Evolutionary conservation across 139 green algal genomes (phyloP), one percentile per base, ranked within the genome.

Genomic region (Diplosphaera chodatii): DNA sequence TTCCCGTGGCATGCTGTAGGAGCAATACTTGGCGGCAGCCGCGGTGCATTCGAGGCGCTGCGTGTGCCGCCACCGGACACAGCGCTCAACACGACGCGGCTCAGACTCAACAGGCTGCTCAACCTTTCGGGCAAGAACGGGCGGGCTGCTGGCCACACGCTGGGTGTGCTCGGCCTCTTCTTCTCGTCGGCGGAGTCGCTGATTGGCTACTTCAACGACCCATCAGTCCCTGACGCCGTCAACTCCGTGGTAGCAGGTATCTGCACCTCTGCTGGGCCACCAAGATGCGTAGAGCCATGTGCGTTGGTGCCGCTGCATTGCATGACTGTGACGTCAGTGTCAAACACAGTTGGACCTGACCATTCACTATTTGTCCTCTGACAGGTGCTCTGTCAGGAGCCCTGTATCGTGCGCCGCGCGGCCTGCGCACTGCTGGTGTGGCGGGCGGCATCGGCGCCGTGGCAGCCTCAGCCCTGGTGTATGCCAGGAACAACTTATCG

Each of bases 141-240:
- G 10, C 75, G 84, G 18, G 55, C 40, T 30, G 75, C 83, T 64
- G 89, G 84, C 40, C 93, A 95, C 76, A 76, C 86, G 31, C 73
- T 87, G 27, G 91, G 90, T 29, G 86, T 93, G 40, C 68, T 96
- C 4, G 91, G 91, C 34, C 76, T 96, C 28, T 87, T 89, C 73
- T 96, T 93, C 74, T 77, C 87, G 0, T 70, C 67, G 22, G 78
- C 74, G 3, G 91, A 96, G 71, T 86, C 72, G 55, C 74, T 87
- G 29, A 70, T 88, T 1, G 73, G 78, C 15, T 77, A 88, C 70
- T 25, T 82, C n/a, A 74, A 80, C 59, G 85, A 93, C 77, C 82
- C 69, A 20, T 66, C 70, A 4, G 10, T 90, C 18, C 86, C 90
- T 2, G 88, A 91, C 32, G 74, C 77, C 23, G 70, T 68, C 28